These are phyloP conservation scores for Pelagophyceae sp. DNA, from an alignment of 352 stramenopile genomes.

Conservation along the genomic window DNA sequence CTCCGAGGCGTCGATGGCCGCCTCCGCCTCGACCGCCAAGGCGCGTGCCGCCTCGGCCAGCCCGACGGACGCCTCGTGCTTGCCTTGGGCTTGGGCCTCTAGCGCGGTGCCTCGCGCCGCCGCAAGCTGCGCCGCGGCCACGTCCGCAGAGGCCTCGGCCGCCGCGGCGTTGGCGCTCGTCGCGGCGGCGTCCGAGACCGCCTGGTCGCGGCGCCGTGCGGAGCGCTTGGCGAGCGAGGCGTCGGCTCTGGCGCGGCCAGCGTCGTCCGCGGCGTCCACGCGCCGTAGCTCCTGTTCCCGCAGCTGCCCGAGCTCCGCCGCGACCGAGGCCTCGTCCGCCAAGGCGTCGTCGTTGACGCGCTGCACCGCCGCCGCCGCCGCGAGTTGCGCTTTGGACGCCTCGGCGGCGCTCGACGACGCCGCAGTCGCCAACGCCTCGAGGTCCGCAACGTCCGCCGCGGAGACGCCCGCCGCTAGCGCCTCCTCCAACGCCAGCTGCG, in stretches of 20 bases:
- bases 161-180: neutral
- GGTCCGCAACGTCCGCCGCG: neutral
- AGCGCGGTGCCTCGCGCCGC: too few species aligned
- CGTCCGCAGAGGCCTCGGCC: neutral
- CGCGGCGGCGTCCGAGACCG: neutral
- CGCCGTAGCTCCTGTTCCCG: neutral
- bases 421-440: neutral
- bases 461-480: too few species aligned
- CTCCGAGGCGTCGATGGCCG: too few species aligned
- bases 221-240: neutral
- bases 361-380: neutral
- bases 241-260: too few species aligned
- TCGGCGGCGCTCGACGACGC: too few species aligned
- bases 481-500: neutral
- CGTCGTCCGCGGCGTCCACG: neutral
- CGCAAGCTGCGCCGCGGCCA: neutral
- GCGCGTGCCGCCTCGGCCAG: too few species aligned
- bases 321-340: neutral
- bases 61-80: too few species aligned
- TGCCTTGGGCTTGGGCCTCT: too few species aligned
- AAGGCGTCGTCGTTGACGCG: neutral
- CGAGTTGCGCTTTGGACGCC: too few species aligned
- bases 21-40: too few species aligned
- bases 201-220: neutral
- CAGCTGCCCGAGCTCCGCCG: neutral